Conservation (phyloP, 768 basidiomycete species). For the Psilocybe cubensis region DNA sequence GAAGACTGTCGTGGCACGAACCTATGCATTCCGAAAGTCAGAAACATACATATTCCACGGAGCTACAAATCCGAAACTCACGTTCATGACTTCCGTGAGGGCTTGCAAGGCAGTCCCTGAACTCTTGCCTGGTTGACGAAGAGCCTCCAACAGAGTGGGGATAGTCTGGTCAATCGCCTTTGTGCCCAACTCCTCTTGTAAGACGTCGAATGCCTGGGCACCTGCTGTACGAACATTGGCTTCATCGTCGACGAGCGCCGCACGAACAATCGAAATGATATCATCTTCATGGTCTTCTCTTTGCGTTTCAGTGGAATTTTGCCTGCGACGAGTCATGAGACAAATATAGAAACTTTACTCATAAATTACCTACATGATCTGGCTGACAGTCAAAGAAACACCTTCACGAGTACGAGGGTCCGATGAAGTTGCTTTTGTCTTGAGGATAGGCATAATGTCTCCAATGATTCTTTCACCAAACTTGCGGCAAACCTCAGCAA, state of each 20-base stretch:
- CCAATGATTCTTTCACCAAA: conserved; percentile 91
- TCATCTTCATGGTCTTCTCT: conserved; percentile 88
- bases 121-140: conserved; percentile 88
- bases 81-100: conserved; percentile 91
- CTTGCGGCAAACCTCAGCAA: conserved; percentile 90
- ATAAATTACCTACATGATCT: conserved; percentile 71
- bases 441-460: conserved; percentile 83
- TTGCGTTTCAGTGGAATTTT: conserved; percentile 81
- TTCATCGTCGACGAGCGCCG: conserved; percentile 88
- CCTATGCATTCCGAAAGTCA: conserved; percentile 45
- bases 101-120: conserved; percentile 97
- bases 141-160: conserved; percentile 90
- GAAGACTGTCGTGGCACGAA: conserved; percentile 95
- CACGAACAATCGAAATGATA: conserved; percentile 84
- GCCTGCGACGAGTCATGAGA: conserved; percentile 45
- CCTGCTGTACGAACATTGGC: conserved; percentile 86
- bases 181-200: conserved; percentile 90
- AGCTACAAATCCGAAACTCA: conserved; percentile 37
- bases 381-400: conserved; percentile 84
- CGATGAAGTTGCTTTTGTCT: conserved; percentile 60
- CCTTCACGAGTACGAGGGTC: conserved; percentile 77
- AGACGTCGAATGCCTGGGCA: conserved; percentile 83
- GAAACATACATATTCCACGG: neutral
- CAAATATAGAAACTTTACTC: neutral
- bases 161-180: conserved; percentile 97